Base-by-base conservation (phyloP, 2,329 filamentous ascomycete genomes). In the Nannizziopsis arthrosporioides region DNA sequence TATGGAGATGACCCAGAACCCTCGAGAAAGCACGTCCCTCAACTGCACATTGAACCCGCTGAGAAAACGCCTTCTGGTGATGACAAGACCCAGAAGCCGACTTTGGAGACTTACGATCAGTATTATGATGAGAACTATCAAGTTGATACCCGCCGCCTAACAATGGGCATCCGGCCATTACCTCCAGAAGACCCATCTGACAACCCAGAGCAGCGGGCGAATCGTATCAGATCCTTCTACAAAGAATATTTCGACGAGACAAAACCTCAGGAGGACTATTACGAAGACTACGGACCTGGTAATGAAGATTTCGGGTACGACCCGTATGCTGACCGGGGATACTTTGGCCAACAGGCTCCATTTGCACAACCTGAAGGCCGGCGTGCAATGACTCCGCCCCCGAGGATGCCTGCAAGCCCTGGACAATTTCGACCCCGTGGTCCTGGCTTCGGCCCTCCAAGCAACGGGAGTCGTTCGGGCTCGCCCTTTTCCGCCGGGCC, bases 181-280 rank as follows among this genome's bases (percentile, higher is more conserved):
- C 92, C 92, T 4, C 86, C 88, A 32, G 82, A 89, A 60, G 85
- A 94, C 54, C 80, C 85, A 38, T 78, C 82, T 2, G 92, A 96
- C 62, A 90, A 95, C 62, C 88, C 92, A 0, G 92, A 96, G 65
- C 82, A 90, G 60, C 81, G 92, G 59, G 92, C 92, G 54, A 96
- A 95, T 72, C 82, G 92, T 50, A 98, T 98, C 56, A 80, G 92
- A 64, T 98, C 92, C 3, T 98, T 98, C 72, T 98, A 98, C 73
- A 95, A 95, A 71, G 92, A 98, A 63, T 98, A 98, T 70, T 98
- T 98, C 58, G 92, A 96, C 56, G 90, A 95, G 37, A 79, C 73
- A 51, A 85, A 80, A 62, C 65, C 69, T 1, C 69, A 68, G 37
- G 59, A 70, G 52, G 68, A 68, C 32, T 85, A 89, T 64, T 82